phyloP scores from a whole-genome alignment of 257 asterid species.

The Paraleonurus japonicus region DNA sequence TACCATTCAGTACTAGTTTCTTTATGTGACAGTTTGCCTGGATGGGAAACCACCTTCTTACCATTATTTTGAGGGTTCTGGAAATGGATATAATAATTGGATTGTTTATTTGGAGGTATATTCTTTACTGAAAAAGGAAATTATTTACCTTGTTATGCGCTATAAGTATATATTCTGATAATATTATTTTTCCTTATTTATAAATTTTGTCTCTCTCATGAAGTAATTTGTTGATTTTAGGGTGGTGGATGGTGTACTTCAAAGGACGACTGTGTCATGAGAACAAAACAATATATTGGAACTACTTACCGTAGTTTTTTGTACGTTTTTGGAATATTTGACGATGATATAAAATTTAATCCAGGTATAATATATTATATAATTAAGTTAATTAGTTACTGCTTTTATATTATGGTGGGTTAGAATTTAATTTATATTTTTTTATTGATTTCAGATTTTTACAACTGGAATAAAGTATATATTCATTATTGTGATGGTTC shows the following conservation, averaged over 20 bases:
- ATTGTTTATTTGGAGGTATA: conserved; percentile 22
- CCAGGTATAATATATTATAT: not conserved
- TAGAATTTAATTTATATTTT: not conserved
- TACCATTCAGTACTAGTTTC: too few relatives aligned
- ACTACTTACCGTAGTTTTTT: not conserved
- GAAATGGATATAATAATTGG: conserved; percentile 22
- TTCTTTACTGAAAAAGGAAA: too few relatives aligned
- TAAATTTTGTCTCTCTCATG: not conserved
- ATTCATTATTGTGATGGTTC: not conserved
- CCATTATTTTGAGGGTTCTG: conserved; percentile 1
- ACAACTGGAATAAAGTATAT: not conserved
- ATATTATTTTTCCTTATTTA: too few relatives aligned
- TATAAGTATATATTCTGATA: too few relatives aligned
- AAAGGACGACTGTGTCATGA: not conserved
- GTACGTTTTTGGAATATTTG: not conserved
- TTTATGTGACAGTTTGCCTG: conserved; percentile 15
- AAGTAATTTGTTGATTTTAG: not conserved
- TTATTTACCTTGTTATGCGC: too few relatives aligned
- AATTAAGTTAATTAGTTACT: not conserved
- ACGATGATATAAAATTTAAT: not conserved
- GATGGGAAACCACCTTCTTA: conserved; percentile 30
- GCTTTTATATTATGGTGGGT: too few relatives aligned
- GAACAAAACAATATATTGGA: not conserved
- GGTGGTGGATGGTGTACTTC: not conserved
- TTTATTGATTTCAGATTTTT: not conserved